Conservation (phyloP, 345 rosid genomes). For the Toxicodendron radicans region DNA sequence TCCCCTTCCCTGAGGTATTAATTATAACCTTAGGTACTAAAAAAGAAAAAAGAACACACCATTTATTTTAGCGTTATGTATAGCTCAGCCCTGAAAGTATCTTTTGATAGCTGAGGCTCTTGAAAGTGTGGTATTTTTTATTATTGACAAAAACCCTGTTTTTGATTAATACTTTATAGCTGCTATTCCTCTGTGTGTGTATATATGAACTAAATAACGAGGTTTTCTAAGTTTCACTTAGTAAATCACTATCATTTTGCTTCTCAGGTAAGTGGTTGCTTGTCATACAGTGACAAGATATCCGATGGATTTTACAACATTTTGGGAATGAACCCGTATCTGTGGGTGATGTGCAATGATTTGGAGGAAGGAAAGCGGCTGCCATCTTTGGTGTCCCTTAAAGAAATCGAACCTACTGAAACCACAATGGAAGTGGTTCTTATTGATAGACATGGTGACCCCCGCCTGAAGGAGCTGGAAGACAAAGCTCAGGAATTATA, state of each 20-base stretch:
- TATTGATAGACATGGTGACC: conserved; percentile 69
- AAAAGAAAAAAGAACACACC: too few species aligned
- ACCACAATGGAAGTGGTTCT: conserved; percentile 87
- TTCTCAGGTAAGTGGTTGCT: conserved; percentile 81
- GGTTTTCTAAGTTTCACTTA: neutral
- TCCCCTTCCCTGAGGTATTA: too few species aligned
- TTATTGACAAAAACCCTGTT: neutral
- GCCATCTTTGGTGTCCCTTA: conserved; percentile 73
- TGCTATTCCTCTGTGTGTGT: too few species aligned
- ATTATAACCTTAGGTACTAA: too few species aligned
- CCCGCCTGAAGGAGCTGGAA: conserved; percentile 75
- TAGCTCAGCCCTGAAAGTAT: neutral
- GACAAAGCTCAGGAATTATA: conserved; percentile 83
- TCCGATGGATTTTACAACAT: conserved; percentile 93
- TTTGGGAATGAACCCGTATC: conserved; percentile 87
- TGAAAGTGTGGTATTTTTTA: neutral
- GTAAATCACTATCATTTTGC: neutral
- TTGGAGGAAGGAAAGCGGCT: conserved; percentile 58
- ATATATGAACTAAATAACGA: too few species aligned
- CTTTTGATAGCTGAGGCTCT: neutral
- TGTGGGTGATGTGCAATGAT: conserved; percentile 90
- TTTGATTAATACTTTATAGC: too few species aligned
- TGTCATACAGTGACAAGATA: conserved; percentile 81
- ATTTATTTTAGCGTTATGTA: too few species aligned
- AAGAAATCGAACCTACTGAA: conserved; percentile 64